Evolutionary conservation across 139 green algal species (phyloP).

Genomic region (Tetraselmis striata): DNA sequence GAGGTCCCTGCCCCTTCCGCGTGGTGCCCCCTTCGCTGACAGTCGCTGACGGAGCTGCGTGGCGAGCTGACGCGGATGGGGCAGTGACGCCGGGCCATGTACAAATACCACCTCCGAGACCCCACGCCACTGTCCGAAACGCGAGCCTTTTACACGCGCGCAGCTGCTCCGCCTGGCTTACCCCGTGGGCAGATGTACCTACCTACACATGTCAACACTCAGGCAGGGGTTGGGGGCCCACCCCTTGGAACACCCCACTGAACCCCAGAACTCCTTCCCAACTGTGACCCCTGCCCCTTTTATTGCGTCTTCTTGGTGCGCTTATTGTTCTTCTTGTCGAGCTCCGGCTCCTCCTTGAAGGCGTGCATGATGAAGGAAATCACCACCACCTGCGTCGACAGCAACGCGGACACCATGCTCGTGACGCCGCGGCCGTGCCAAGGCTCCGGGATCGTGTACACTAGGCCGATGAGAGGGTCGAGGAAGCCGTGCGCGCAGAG

Average conservation of each 20-base stretch:
- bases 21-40: too few relatives aligned
- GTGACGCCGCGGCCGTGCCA: not conserved
- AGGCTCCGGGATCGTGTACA: not conserved
- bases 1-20: too few relatives aligned
- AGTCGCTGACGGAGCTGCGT: slow-evolving; percentile 3
- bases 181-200: too few relatives aligned
- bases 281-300: too few relatives aligned
- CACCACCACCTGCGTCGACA: not conserved
- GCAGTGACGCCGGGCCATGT: not conserved
- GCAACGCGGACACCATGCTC: not conserved
- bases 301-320: not conserved
- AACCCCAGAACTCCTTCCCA: too few relatives aligned
- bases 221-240: too few relatives aligned
- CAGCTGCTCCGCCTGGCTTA: too few relatives aligned
- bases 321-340: not conserved
- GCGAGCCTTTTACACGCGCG: too few relatives aligned
- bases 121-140: too few relatives aligned
- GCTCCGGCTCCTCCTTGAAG: not conserved
- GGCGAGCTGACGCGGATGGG: slow-evolving; percentile 26
- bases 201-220: too few relatives aligned
- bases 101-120: too few relatives aligned
- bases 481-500: not conserved
- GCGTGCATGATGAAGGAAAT: not conserved
- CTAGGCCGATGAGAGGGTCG: not conserved
- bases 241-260: too few relatives aligned